A percentile compares a stretch with the other conserved stretches of the same genome.
Conservation (phyloP, 176 grass and related monocot species). For the Phragmites australis region DNA sequence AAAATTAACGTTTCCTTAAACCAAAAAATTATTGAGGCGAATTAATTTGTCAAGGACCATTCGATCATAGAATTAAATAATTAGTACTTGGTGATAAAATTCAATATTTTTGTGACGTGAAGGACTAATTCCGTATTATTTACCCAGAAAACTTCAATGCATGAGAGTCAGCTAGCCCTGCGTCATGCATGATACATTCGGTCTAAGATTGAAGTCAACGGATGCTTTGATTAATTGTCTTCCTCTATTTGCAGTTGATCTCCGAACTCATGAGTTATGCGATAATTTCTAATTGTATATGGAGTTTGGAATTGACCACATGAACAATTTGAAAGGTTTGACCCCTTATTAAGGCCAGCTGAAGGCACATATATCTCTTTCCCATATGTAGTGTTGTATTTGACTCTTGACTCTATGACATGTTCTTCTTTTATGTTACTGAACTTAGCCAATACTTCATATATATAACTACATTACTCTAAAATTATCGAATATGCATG, state of each 20-base stretch:
- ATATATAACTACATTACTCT: not conserved
- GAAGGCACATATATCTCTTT: not conserved
- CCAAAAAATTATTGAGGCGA: not conserved
- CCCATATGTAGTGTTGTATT: not conserved
- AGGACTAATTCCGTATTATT: not conserved
- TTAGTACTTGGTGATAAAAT: not conserved
- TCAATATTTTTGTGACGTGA: not conserved
- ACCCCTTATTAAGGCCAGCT: not conserved
- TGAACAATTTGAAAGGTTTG: not conserved
- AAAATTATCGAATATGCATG: not conserved
- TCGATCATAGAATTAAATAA: not conserved
- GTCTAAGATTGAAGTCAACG: not conserved
- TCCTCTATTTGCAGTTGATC: not conserved
- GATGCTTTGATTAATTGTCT: not conserved
- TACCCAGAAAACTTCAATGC: not conserved
- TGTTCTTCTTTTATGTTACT: slow-evolving; percentile 2
- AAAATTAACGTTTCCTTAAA: not conserved
- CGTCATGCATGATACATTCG: not conserved
- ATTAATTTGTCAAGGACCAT: not conserved
- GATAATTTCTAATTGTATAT: not conserved
- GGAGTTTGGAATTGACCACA: not conserved
- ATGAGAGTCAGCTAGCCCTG: not conserved
- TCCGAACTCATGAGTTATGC: not conserved
- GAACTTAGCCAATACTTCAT: too few species aligned
- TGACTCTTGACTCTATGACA: not conserved